phyloP scores from a whole-genome alignment of 768 basidiomycete species.

The Tylopilus cervinicoccineus region DNA sequence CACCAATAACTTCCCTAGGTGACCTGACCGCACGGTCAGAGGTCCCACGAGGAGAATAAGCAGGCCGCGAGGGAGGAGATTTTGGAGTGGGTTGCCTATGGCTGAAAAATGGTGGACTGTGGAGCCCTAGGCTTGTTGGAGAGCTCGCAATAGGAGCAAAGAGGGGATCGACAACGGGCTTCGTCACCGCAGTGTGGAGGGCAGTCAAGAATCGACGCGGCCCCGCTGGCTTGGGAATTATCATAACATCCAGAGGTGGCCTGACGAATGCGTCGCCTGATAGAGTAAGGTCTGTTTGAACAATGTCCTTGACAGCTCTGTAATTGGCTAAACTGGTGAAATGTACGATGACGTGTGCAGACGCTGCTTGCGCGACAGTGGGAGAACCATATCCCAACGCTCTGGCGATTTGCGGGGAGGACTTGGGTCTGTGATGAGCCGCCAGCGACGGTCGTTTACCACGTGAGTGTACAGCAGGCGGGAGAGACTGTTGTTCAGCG shows the following conservation, averaged over 20 bases:
- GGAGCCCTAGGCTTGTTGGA: conserved; percentile 72
- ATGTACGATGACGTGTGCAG: conserved; percentile 59
- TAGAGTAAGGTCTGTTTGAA: conserved; percentile 53
- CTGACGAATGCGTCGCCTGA: conserved; percentile 44
- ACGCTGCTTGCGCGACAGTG: conserved; percentile 25
- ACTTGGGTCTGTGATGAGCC: conserved; percentile 67
- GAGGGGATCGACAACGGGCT: conserved; percentile 85
- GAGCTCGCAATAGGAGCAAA: conserved; percentile 94
- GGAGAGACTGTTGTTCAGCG: conserved; percentile 41
- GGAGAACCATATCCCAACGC: conserved; percentile 38
- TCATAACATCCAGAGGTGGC: conserved; percentile 83
- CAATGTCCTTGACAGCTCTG: conserved; percentile 79
- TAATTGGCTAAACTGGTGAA: conserved; percentile 91
- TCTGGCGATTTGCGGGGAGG: conserved; percentile 75
- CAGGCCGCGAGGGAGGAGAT: conserved; percentile 43
- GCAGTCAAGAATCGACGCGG: conserved; percentile 91
- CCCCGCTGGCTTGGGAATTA: conserved; percentile 95
- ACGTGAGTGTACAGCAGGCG: conserved; percentile 40
- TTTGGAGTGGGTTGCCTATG: conserved; percentile 32
- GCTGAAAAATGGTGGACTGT: conserved; percentile 43
- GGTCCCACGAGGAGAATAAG: conserved; percentile 45
- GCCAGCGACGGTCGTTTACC: conserved; percentile 66
- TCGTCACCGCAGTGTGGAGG: conserved; percentile 83
- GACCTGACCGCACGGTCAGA: conserved; percentile 65
- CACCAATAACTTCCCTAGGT: conserved; percentile 40